Percentiles rank a stretch among this genome's conserved stretches.
Conservation (phyloP, 805 yeast species). For the Saccharomyces mikatae region DNA sequence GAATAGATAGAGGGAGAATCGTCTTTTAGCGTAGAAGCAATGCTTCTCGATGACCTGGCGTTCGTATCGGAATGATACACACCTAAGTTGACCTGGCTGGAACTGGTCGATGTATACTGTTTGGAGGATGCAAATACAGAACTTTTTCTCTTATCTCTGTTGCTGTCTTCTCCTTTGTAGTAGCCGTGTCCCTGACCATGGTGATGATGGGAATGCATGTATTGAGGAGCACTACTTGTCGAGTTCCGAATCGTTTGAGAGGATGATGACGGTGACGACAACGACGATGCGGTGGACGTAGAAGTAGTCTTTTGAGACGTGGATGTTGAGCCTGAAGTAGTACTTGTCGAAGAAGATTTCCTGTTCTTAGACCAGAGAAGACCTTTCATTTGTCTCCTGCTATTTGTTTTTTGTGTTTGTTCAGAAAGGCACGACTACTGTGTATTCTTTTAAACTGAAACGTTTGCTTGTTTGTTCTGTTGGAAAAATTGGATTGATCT, state of each 20-base stretch:
- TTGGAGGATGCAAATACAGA: not conserved
- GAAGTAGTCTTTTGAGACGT: not conserved
- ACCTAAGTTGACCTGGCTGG: not conserved
- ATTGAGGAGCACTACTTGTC: not conserved
- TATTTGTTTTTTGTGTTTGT: not conserved
- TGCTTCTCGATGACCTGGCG: constrained; percentile 5
- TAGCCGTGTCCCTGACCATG: not conserved
- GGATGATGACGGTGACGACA: constrained; percentile 3
- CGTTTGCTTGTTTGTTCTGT: not conserved
- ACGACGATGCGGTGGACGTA: not conserved
- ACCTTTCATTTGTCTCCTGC: constrained; percentile 12
- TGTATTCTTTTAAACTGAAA: not conserved
- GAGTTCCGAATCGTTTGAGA: constrained; percentile 2
- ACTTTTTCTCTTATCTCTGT: not conserved
- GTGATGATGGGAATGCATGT: constrained; percentile 1
- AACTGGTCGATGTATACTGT: constrained; percentile 1
- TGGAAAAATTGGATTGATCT: not conserved
- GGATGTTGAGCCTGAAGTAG: not conserved
- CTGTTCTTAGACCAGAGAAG: constrained; percentile 20
- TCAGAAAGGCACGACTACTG: not conserved
- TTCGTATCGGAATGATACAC: constrained; percentile 3
- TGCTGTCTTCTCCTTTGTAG: not conserved
- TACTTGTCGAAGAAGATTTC: constrained; percentile 7
- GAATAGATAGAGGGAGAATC: constrained; percentile 5
- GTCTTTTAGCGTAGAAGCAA: constrained; percentile 1